Evolutionary conservation across 2,329 filamentous ascomycete genomes (phyloP).

Genomic region (Penicillium sp.): DNA sequence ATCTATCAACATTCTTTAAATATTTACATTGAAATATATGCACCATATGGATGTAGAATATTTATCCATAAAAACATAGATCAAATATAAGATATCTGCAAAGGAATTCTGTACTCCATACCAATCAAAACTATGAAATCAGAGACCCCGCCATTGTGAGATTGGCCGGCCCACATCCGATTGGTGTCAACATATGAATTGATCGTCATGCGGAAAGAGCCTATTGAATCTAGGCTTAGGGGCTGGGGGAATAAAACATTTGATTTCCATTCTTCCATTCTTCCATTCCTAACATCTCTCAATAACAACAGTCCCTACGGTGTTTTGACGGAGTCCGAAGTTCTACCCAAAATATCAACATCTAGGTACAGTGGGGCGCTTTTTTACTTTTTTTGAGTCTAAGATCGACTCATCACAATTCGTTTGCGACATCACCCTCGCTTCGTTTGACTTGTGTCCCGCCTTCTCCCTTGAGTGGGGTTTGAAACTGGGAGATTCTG

Average conservation of each 20-base stretch:
- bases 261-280: constrained; percentile 6
- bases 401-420: constrained; percentile 13
- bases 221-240: neutral
- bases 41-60: too few relatives aligned
- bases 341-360: neutral
- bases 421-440: constrained; percentile 12
- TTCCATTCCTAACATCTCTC: constrained; percentile 12
- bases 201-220: constrained; percentile 5
- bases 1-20: too few relatives aligned
- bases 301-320: neutral
- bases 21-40: too few relatives aligned
- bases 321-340: too few relatives aligned
- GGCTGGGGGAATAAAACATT: neutral
- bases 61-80: too few relatives aligned
- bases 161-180: neutral
- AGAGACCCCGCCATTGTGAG: neutral
- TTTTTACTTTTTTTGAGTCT: neutral
- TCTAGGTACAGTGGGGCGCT: neutral
- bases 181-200: neutral
- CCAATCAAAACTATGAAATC: neutral
- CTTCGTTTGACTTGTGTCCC: constrained; percentile 3
- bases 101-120: too few relatives aligned
- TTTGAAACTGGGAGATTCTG: neutral
- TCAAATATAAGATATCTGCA: too few relatives aligned
- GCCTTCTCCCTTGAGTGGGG: constrained; percentile 1